Evolutionary conservation across 2,329 filamentous ascomycete genomes (phyloP).

Genomic region (Alternaria rosae): DNA sequence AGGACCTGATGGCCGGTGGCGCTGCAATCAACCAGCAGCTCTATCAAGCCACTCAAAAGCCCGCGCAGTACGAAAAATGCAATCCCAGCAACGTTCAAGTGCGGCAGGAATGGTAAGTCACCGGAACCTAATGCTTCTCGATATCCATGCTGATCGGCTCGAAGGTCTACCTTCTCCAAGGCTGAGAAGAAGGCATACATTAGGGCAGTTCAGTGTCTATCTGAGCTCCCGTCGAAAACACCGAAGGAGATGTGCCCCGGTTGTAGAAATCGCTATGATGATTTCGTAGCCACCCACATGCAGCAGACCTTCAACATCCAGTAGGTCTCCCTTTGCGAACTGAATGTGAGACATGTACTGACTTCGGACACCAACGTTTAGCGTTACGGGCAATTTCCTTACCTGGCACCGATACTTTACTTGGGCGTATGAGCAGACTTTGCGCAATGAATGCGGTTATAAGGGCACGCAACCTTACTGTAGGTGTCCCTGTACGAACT

Average conservation of each 20-base stretch:
- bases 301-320: conserved; percentile 35
- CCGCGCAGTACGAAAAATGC: conserved; percentile 37
- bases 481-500: not conserved
- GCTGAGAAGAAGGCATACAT: conserved; percentile 40
- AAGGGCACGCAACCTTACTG: conserved; percentile 30
- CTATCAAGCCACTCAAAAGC: conserved; percentile 29
- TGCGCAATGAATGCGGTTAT: conserved; percentile 37
- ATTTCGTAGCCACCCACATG: conserved; percentile 40
- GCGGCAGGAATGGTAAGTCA: conserved; percentile 53
- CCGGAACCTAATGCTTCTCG: not conserved
- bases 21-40: conserved; percentile 31
- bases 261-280: conserved; percentile 37
- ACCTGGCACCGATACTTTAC: conserved; percentile 36
- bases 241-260: conserved; percentile 32
- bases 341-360: not conserved
- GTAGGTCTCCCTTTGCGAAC: not conserved
- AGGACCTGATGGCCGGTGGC: conserved; percentile 28
- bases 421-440: conserved; percentile 34
- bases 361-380: not conserved
- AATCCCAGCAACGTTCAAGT: conserved; percentile 49
- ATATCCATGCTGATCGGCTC: not conserved
- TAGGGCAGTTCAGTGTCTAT: conserved; percentile 37
- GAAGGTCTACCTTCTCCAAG: conserved; percentile 21
- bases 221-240: conserved; percentile 26
- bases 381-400: conserved; percentile 34